Evolutionary conservation across 352 stramenopile genomes (phyloP).

Genomic region (Aphanomyces invadans): DNA sequence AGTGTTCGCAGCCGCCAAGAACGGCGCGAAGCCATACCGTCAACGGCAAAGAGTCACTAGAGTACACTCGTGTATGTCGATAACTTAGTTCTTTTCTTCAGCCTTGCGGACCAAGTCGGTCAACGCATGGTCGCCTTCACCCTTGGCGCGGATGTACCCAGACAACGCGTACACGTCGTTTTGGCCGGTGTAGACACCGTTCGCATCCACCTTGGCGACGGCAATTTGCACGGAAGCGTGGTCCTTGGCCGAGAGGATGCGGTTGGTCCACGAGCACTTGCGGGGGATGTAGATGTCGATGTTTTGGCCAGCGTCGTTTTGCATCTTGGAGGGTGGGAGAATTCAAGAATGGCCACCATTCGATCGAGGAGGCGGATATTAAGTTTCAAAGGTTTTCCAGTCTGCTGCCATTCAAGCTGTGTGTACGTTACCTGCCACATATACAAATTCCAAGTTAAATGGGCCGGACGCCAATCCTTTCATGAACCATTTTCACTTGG

Average conservation of each 20-base stretch:
- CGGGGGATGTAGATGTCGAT: constrained; percentile 98
- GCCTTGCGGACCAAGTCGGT: constrained; percentile 70
- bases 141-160: constrained; percentile 96
- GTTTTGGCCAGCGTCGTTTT: constrained; percentile 96
- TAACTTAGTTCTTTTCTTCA: constrained; percentile 67
- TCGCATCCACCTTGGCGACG: constrained; percentile 95
- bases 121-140: constrained; percentile 91
- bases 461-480: neutral
- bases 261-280: constrained; percentile 99
- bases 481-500: constrained; percentile 22
- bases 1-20: neutral
- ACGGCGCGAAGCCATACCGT: neutral
- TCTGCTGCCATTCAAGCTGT: constrained; percentile 58
- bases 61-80: neutral
- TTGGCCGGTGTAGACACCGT: constrained; percentile 95
- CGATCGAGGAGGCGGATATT: neutral
- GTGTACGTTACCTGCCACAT: constrained; percentile 63
- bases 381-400: constrained; percentile 10
- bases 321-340: constrained; percentile 72
- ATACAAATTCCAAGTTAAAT: constrained; percentile 41
- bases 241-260: constrained; percentile 97
- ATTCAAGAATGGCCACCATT: constrained; percentile 23
- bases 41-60: neutral
- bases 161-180: constrained; percentile 91
- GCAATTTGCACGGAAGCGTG: constrained; percentile 97